Evolutionary conservation across 306 rosid genomes (phyloP), one percentile per base, ranked within the genome.

Genomic region (Castanea sativa): DNA sequence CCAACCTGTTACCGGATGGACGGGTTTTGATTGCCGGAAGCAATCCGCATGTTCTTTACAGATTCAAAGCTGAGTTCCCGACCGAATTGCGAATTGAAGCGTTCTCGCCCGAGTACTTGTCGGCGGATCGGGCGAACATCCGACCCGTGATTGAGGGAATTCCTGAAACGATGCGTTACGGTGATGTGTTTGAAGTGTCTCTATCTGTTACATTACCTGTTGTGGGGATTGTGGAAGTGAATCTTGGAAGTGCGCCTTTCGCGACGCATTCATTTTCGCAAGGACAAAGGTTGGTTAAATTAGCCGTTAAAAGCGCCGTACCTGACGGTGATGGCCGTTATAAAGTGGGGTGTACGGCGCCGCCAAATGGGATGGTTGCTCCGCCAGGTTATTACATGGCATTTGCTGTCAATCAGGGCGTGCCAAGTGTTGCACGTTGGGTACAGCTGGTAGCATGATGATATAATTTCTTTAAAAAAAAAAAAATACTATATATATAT

Each of bases 311-410:
- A 0, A 76, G 89, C 5, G 83, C 93, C 0, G 8, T 80, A 19
- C 91, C 94, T 6, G 86, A 80, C 20, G 90, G 79, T 5, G 71
- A 53, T 23, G 87, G 88, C 6, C 74, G 71, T 49, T 89, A 91
- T 16, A 75, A 83, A 70, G 84, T 94, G 1, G 81, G 79, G 25
- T 88, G 92, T 35, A 84, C 86, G 1, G 97, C 93, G 7, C 98
- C 98, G 21, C 92, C 93, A 0, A 89, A 73, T 20, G 89, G 94
- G 14, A 80, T 27, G 85, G 92, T 92, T 52, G 97, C 91, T 51
- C 97, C 98, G 43, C 98, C 97, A 0, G 97, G 97, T 27, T 91
- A 89, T 78, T 94, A 94, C 82, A 94, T 94, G 98, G 89, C 85
- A 2, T 92, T 94, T 4, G 91, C 97, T 0, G 93, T 94, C 14